Conservation (phyloP, 1,284 basidiomycete species). For the Sporisorium exsertum region DNA sequence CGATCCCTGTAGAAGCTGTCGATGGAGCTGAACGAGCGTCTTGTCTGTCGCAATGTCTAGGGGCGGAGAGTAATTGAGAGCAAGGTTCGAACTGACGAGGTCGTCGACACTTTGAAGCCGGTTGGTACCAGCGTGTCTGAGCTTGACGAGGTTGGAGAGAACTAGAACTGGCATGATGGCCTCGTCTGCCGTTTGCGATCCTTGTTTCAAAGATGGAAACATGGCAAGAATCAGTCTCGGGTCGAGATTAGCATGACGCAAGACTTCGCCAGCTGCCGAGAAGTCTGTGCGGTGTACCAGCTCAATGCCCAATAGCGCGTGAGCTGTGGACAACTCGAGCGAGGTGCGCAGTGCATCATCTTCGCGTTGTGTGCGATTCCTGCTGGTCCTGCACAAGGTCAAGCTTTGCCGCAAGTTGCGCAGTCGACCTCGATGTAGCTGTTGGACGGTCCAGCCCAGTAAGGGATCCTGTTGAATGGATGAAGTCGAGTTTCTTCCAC, state of each 20-base stretch:
- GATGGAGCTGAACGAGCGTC: conserved; percentile 18
- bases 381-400: conserved; percentile 7
- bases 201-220: conserved; percentile 18
- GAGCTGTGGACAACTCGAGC: conserved; percentile 26
- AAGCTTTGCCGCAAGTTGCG: conserved; percentile 22
- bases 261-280: conserved; percentile 19
- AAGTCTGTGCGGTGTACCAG: conserved; percentile 47
- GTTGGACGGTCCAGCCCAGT: conserved; percentile 23
- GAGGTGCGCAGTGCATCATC: conserved; percentile 3
- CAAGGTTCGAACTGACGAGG: conserved; percentile 37
- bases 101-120: conserved; percentile 28
- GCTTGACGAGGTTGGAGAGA: conserved; percentile 13
- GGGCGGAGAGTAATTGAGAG: conserved; percentile 53
- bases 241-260: conserved; percentile 37
- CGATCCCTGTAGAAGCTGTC: conserved; percentile 20
- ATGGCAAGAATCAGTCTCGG: conserved; percentile 44
- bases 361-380: background rate
- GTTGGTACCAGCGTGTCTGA: conserved; percentile 4
- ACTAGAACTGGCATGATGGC: conserved; percentile 31
- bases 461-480: conserved; percentile 31
- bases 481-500: conserved; percentile 39
- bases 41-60: conserved; percentile 33
- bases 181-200: conserved; percentile 2
- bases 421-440: conserved; percentile 32
- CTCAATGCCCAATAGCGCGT: conserved; percentile 41